phyloP scores from a whole-genome alignment of 495 filamentous ascomycete species.

The Tuber indicum region DNA sequence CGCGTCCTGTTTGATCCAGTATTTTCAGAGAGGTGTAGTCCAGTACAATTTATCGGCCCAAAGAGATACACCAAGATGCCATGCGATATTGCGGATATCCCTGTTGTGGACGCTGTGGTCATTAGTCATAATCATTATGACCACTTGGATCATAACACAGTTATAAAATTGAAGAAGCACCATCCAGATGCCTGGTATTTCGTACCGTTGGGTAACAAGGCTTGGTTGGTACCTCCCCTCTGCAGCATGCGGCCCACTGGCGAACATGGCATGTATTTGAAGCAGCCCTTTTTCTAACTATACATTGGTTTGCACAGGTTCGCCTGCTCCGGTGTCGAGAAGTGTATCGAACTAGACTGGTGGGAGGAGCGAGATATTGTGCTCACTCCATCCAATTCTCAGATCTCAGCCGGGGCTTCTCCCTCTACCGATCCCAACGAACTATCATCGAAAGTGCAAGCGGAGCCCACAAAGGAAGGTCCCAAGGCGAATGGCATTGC shows the following conservation, averaged over 20 bases:
- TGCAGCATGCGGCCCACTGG: not conserved
- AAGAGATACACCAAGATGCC: conserved; percentile 76
- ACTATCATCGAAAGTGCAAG: conserved; percentile 20
- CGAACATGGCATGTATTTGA: not conserved
- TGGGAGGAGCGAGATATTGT: conserved; percentile 77
- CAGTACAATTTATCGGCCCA: conserved; percentile 63
- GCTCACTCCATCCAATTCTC: conserved; percentile 49
- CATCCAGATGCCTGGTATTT: conserved; percentile 84
- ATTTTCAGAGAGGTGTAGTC: conserved; percentile 80
- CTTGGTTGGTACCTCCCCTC: conserved; percentile 57
- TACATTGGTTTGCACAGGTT: conserved; percentile 43
- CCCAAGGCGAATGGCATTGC: conserved; percentile 48
- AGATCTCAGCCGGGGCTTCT: conserved; percentile 16
- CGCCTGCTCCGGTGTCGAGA: conserved; percentile 55
- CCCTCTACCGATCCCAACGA: conserved; percentile 33
- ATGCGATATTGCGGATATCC: conserved; percentile 72
- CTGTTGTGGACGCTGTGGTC: conserved; percentile 76
- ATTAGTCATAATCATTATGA: conserved; percentile 96
- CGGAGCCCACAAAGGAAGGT: conserved; percentile 20
- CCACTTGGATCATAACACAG: conserved; percentile 70
- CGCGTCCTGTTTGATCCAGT: conserved; percentile 94
- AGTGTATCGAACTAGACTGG: conserved; percentile 90
- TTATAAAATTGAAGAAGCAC: conserved; percentile 60
- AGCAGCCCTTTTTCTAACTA: not conserved
- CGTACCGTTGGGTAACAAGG: conserved; percentile 76